These are phyloP conservation scores for Botryosphaeria dothidea DNA, from an alignment of 2,329 filamentous ascomycete genomes.

Conservation along the genomic window DNA sequence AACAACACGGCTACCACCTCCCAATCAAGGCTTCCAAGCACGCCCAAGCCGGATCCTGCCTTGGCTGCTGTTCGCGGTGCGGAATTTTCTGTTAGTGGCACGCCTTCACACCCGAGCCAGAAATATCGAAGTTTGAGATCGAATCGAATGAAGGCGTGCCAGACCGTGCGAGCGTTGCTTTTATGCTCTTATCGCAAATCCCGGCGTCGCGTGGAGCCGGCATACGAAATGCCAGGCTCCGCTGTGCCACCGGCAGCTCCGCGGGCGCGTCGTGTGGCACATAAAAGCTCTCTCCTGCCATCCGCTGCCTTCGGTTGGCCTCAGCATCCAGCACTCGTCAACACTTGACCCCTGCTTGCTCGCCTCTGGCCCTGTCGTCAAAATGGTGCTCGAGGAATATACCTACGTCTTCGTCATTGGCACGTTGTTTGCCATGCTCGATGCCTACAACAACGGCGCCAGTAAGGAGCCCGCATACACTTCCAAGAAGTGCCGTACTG, in stretches of 20 bases:
- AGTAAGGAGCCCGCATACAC: constrained; percentile 54
- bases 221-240: not conserved
- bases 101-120: not conserved
- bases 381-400: constrained; percentile 63
- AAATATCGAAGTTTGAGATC: not conserved
- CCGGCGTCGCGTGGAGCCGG: not conserved
- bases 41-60: not conserved
- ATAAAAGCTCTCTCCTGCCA: not conserved
- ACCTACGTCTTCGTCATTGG: constrained; percentile 74
- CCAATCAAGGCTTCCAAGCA: not conserved
- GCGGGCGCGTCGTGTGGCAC: not conserved
- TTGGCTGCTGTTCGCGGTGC: not conserved
- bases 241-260: not conserved
- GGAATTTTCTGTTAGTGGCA: not conserved
- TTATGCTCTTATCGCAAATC: not conserved
- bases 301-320: not conserved
- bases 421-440: constrained; percentile 73
- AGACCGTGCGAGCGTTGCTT: not conserved
- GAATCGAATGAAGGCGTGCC: not conserved
- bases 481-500: not conserved
- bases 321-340: not conserved
- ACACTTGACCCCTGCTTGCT: not conserved
- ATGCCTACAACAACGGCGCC: constrained; percentile 78
- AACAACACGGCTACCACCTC: not conserved
- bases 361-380: constrained; percentile 28